phyloP scores from a whole-genome alignment of 2,329 filamentous ascomycete genomes.

The Ophiostoma tasmaniense region DNA sequence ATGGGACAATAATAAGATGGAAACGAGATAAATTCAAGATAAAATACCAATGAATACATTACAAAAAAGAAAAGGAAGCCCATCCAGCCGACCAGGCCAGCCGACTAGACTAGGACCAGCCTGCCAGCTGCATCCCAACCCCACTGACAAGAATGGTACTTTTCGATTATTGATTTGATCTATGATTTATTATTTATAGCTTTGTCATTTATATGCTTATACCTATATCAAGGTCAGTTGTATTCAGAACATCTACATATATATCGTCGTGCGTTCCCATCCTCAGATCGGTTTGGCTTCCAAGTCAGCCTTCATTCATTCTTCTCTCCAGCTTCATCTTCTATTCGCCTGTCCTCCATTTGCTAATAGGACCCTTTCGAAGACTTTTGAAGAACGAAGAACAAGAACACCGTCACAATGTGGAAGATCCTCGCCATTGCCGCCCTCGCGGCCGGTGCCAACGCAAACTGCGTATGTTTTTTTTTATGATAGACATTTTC shows the following conservation, averaged over 20 bases:
- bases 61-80: neutral
- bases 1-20: neutral
- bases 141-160: slow-evolving; percentile 4
- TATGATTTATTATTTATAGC: neutral
- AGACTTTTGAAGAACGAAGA: neutral
- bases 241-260: neutral
- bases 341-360: neutral
- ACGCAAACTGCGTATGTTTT: slow-evolving; percentile 6
- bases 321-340: neutral
- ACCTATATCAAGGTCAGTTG: neutral
- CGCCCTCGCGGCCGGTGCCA: slow-evolving; percentile 5
- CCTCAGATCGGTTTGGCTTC: neutral
- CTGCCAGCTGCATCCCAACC: slow-evolving; percentile 4
- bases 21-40: neutral
- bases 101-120: neutral
- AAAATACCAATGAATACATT: neutral
- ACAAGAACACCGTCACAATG: slow-evolving; percentile 6
- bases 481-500: neutral
- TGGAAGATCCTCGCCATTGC: slow-evolving; percentile 10
- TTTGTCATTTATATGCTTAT: neutral
- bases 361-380: neutral
- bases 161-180: neutral
- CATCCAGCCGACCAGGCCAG: neutral
- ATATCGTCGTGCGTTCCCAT: neutral
- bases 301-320: neutral